Evolutionary conservation across 257 asterid genomes (phyloP).

Genomic region (Jaltomata sinuosa): DNA sequence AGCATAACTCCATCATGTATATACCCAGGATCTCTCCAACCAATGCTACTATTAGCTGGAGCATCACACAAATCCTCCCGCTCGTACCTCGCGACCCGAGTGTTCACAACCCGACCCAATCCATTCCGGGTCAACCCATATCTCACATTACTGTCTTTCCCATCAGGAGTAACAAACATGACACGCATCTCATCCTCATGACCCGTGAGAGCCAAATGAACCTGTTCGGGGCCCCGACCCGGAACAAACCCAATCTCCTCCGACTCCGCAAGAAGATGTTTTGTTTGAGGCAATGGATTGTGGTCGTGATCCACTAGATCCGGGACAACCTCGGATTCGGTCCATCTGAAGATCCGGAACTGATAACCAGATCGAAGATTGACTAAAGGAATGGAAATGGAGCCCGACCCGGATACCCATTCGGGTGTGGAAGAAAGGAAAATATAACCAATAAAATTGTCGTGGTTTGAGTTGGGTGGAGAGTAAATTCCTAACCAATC

Average conservation of each 20-base stretch:
- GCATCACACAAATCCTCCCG: conserved; percentile 80
- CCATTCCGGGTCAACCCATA: conserved; percentile 43
- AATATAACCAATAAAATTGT: conserved; percentile 60
- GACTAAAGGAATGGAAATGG: conserved; percentile 55
- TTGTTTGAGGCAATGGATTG: conserved; percentile 78
- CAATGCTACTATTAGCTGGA: conserved; percentile 73
- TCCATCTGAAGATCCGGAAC: conserved; percentile 85
- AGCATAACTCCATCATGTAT: conserved; percentile 79
- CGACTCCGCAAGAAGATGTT: conserved; percentile 58
- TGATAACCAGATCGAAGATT: conserved; percentile 66
- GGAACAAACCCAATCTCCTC: conserved; percentile 36
- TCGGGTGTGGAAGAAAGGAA: conserved; percentile 59
- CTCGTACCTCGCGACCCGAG: conserved; percentile 60
- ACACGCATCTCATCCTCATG: conserved; percentile 83
- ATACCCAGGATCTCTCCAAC: conserved; percentile 97
- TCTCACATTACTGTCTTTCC: conserved; percentile 48
- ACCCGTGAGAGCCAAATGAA: conserved; percentile 74
- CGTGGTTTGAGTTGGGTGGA: conserved; percentile 49
- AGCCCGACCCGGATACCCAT: conserved; percentile 82
- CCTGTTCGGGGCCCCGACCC: conserved; percentile 83
- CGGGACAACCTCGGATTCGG: conserved; percentile 53
- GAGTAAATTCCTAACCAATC: conserved; percentile 91
- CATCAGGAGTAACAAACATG: conserved; percentile 84
- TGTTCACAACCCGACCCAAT: conserved; percentile 32
- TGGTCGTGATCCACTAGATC: conserved; percentile 64